phyloP scores from a whole-genome alignment of 345 rosid genomes.

The Populus alba region DNA sequence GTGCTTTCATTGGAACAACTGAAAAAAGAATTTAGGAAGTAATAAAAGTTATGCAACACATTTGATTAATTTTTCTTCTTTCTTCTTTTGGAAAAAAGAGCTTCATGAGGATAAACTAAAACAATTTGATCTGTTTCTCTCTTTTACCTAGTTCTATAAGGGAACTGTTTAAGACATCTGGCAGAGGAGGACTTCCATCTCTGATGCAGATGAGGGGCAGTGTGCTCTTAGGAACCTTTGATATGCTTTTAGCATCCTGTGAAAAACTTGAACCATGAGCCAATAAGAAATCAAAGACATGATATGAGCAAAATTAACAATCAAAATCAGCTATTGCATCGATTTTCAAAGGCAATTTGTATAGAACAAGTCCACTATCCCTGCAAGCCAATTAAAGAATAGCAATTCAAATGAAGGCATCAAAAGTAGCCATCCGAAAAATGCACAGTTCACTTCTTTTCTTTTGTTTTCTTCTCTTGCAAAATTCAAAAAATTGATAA shows the following conservation, averaged over 20 bases:
- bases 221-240: conserved; percentile 45
- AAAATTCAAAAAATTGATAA: too few species aligned
- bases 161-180: conserved; percentile 59
- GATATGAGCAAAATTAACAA: not conserved
- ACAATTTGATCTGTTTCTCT: not conserved
- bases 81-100: not conserved
- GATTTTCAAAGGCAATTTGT: not conserved
- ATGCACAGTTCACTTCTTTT: too few species aligned
- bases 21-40: not conserved
- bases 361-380: too few species aligned
- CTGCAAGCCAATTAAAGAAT: too few species aligned
- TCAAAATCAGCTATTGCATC: not conserved
- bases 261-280: conserved; percentile 16
- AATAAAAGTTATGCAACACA: not conserved
- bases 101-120: not conserved
- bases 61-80: not conserved
- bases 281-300: not conserved
- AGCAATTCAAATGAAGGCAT: too few species aligned
- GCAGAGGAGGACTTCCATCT: conserved; percentile 93
- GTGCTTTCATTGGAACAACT: not conserved
- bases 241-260: conserved; percentile 49
- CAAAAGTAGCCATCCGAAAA: not conserved
- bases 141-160: conserved; percentile 53
- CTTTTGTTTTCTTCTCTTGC: too few species aligned
- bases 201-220: conserved; percentile 82